phyloP scores from a whole-genome alignment of 306 rosid species.

The Quercus glauca region DNA sequence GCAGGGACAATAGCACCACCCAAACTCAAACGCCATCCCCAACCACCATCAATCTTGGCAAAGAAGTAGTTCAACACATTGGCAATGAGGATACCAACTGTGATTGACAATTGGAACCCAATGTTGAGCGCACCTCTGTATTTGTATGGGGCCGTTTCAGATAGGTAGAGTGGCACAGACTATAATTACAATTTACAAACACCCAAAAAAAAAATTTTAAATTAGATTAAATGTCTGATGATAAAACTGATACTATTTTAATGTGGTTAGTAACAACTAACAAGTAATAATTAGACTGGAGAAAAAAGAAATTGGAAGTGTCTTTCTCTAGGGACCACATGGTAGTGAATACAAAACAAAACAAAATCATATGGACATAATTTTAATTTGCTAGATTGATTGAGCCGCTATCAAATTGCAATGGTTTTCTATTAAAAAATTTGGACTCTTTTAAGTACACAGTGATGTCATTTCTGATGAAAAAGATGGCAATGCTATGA shows the following conservation, averaged over 20 bases:
- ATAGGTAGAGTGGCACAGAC: constrained; percentile 89
- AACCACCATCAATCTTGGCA: constrained; percentile 83
- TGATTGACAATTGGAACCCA: constrained; percentile 80
- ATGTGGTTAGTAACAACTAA: neutral
- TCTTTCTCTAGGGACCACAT: neutral
- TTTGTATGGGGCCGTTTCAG: constrained; percentile 92
- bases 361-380: neutral
- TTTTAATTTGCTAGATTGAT: neutral
- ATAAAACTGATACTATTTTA: neutral
- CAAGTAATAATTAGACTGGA: neutral
- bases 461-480: constrained; percentile 31
- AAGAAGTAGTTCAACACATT: constrained; percentile 82
- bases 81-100: constrained; percentile 79
- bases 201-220: neutral
- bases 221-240: no score
- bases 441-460: neutral
- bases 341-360: neutral
- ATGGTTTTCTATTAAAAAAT: constrained; percentile 7
- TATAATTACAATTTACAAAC: constrained; percentile 24
- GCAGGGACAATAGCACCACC: constrained; percentile 95
- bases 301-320: no score
- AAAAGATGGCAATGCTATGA: constrained; percentile 28
- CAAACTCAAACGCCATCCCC: constrained; percentile 97
- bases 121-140: constrained; percentile 84
- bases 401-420: neutral